Percentiles rank a stretch among this genome's conserved stretches.
Conservation (phyloP, 2,329 filamentous ascomycete genomes). For the Claviceps monticola region DNA sequence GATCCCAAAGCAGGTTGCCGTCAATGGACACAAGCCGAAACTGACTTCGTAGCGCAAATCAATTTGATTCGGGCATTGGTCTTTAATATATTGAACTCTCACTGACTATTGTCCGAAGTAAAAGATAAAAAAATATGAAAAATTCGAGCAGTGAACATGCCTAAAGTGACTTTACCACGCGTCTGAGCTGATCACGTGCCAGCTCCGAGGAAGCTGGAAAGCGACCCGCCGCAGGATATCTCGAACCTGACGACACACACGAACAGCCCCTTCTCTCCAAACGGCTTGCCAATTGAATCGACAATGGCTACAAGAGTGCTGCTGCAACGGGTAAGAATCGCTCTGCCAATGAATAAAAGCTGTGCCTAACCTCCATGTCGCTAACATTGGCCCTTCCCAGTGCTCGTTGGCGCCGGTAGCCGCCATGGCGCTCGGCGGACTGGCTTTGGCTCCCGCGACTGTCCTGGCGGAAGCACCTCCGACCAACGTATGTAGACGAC, state of each 20-base stretch:
- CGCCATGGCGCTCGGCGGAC: constrained; percentile 33
- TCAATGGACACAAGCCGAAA: too few species aligned
- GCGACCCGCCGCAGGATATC: constrained; percentile 2
- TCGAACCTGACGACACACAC: constrained; percentile 10
- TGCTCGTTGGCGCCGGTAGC: constrained; percentile 40
- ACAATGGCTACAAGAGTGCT: constrained; percentile 46
- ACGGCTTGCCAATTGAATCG: constrained; percentile 29
- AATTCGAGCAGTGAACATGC: background rate
- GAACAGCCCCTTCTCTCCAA: constrained; percentile 8
- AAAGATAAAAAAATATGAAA: too few species aligned
- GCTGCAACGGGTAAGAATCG: constrained; percentile 35
- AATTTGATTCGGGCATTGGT: too few species aligned
- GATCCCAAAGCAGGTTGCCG: too few species aligned
- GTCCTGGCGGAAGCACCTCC: constrained; percentile 38
- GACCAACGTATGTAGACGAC: constrained; percentile 16
- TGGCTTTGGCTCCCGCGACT: constrained; percentile 32
- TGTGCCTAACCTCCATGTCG: constrained; percentile 13
- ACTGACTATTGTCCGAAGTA: too few species aligned
- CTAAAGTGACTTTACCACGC: background rate
- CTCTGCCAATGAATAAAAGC: background rate
- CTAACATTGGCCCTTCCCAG: constrained; percentile 21
- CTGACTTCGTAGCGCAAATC: too few species aligned
- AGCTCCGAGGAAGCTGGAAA: constrained; percentile 4
- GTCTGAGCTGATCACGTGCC: constrained; percentile 4
- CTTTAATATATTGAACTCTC: too few species aligned